Evolutionary conservation across 2,329 filamentous ascomycete species (phyloP).

Genomic region (Aureobasidium namibiae): DNA sequence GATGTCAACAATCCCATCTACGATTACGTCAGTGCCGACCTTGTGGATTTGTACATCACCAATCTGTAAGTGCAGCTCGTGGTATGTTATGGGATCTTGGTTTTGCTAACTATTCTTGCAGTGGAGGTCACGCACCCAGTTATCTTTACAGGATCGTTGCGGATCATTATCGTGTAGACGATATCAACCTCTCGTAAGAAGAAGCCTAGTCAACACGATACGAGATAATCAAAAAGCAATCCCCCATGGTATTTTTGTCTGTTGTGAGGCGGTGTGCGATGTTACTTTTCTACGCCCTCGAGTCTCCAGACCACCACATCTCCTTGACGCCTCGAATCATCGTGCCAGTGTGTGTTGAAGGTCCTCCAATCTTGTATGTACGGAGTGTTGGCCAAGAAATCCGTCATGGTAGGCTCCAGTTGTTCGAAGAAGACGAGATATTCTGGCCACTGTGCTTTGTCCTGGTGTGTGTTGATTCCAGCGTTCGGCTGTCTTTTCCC

Average conservation of each 20-base stretch:
- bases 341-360: conserved; percentile 55
- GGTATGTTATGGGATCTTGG: background rate
- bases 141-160: conserved; percentile 66
- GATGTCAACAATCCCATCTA: conserved; percentile 72
- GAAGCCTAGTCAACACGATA: background rate
- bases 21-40: conserved; percentile 71
- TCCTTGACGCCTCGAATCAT: conserved; percentile 52
- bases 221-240: background rate
- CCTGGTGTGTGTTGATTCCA: conserved; percentile 13
- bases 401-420: conserved; percentile 42
- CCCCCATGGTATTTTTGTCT: background rate
- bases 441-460: conserved; percentile 33
- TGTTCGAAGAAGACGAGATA: conserved; percentile 49
- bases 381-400: conserved; percentile 34
- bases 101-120: conserved; percentile 22
- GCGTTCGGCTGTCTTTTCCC: background rate
- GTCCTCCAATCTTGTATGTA: conserved; percentile 53
- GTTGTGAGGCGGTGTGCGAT: background rate
- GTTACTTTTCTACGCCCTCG: background rate
- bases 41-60: conserved; percentile 75
- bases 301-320: conserved; percentile 52
- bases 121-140: conserved; percentile 59
- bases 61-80: conserved; percentile 55
- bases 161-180: conserved; percentile 68
- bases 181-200: conserved; percentile 45